A percentile compares a stretch with the other conserved stretches of the same genome.
Evolutionary conservation across 2,329 filamentous ascomycete genomes (phyloP).

Genomic region (Zymoseptoria brevis): DNA sequence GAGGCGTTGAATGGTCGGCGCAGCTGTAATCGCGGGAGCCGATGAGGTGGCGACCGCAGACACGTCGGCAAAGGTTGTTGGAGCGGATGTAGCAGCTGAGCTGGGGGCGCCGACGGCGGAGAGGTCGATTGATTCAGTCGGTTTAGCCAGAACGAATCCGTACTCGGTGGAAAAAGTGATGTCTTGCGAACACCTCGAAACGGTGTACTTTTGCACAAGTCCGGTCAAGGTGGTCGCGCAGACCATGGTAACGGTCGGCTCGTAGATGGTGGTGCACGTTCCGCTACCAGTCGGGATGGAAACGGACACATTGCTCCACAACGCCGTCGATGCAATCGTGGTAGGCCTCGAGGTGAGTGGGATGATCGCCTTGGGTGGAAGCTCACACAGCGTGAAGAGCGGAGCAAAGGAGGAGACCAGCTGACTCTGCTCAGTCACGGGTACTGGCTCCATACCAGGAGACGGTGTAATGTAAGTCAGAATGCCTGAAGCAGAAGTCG

Average conservation of each 20-base stretch:
- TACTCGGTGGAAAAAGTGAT: conserved; percentile 41
- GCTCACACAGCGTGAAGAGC: conserved; percentile 36
- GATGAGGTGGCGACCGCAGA: conserved; percentile 3
- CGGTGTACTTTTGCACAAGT: conserved; percentile 33
- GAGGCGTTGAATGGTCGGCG: conserved; percentile 32
- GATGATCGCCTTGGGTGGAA: conserved; percentile 31
- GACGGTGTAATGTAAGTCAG: conserved; percentile 36
- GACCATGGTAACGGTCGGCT: conserved; percentile 34
- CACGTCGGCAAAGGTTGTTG: conserved; percentile 4
- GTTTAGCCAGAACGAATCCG: conserved; percentile 35
- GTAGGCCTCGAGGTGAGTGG: conserved; percentile 19
- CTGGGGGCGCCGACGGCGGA: conserved; percentile 14
- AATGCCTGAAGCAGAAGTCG: conserved; percentile 18
- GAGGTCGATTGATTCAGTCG: conserved; percentile 19
- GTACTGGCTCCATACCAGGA: conserved; percentile 34
- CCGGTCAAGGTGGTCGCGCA: conserved; percentile 39
- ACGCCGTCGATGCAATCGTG: conserved; percentile 25
- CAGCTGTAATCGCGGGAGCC: conserved; percentile 29
- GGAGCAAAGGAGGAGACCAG: conserved; percentile 37
- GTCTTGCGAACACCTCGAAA: conserved; percentile 37
- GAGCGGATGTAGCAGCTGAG: conserved; percentile 1
- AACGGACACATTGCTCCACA: conserved; percentile 32
- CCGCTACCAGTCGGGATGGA: conserved; percentile 27
- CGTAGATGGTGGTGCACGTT: conserved; percentile 36
- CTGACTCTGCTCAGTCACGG: conserved; percentile 37